Conservation (phyloP, 108 stramenopile species). For the Nitzschia sp. region DNA sequence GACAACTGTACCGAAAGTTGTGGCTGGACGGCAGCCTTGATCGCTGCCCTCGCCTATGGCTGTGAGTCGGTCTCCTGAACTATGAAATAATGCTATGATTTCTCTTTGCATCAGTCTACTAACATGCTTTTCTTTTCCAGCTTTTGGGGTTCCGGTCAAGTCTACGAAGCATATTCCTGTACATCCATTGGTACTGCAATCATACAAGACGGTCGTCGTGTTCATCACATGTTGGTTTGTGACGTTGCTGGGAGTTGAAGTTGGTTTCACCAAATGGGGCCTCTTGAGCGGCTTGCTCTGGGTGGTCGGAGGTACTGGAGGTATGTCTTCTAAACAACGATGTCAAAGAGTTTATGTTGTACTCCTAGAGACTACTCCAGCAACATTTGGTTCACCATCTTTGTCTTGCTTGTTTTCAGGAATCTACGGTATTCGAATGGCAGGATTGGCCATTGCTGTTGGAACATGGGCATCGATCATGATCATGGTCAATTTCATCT, state of each 20-base stretch:
- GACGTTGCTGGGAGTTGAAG: slow-evolving; percentile 42
- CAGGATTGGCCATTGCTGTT: slow-evolving; percentile 69
- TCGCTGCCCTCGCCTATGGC: slow-evolving; percentile 53
- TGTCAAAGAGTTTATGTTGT: no score
- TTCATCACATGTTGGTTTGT: slow-evolving; percentile 57
- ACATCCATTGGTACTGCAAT: slow-evolving; percentile 63
- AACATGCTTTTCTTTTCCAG: no score
- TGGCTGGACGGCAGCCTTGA: slow-evolving; percentile 55
- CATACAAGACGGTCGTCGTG: slow-evolving; percentile 58
- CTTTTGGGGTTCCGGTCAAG: slow-evolving; percentile 72
- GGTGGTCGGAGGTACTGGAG: slow-evolving; percentile 45
- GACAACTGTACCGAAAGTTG: slow-evolving; percentile 36
- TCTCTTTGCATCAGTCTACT: no score
- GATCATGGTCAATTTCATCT: slow-evolving; percentile 63
- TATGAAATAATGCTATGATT: no score
- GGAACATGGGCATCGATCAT: slow-evolving; percentile 72
- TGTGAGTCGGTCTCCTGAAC: no score
- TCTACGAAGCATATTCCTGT: slow-evolving; percentile 50
- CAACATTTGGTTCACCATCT: neutral
- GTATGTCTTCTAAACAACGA: slow-evolving; percentile 15
- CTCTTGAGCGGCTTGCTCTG: slow-evolving; percentile 73
- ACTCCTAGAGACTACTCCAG: neutral
- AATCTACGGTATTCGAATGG: slow-evolving; percentile 66
- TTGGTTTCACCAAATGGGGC: slow-evolving; percentile 67
- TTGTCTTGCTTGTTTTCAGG: slow-evolving; percentile 14